Conservation (phyloP, 1,284 basidiomycete species). For the Trichosporon coremiiforme region DNA sequence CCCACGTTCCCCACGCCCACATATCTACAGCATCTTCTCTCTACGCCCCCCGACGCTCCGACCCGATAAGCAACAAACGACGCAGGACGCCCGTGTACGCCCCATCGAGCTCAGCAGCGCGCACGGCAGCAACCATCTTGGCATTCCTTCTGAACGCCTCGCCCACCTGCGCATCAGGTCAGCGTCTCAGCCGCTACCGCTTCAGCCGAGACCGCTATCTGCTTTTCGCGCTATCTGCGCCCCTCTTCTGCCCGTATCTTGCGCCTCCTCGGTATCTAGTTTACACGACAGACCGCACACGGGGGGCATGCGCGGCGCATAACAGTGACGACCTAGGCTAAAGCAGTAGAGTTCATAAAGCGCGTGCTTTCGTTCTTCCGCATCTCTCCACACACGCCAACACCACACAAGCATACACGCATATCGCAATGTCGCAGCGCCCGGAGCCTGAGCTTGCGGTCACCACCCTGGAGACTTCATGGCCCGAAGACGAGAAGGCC, state of each 20-base stretch:
- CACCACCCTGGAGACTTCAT: background rate
- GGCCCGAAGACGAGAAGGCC: conserved; percentile 1
- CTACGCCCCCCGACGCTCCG: background rate
- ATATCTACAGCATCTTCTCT: background rate
- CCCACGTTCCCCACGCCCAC: background rate
- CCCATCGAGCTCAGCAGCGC: background rate
- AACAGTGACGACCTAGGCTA: background rate
- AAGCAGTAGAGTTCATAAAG: background rate
- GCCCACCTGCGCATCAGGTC: background rate
- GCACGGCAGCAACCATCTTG: background rate
- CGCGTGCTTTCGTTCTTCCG: background rate
- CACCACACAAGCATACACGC: background rate
- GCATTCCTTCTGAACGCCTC: background rate
- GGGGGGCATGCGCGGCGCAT: background rate
- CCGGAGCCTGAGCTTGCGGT: background rate
- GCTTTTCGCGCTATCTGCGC: background rate
- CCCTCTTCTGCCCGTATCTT: background rate
- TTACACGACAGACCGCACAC: background rate
- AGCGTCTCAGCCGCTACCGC: background rate
- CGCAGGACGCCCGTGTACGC: background rate
- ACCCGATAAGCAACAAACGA: background rate
- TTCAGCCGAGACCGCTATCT: background rate
- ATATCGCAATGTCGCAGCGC: background rate
- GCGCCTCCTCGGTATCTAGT: background rate
- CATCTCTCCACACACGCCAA: too few species aligned